These are phyloP conservation scores for Aspergillus proliferans DNA, from an alignment of 2,329 filamentous ascomycete genomes.

Conservation along the genomic window DNA sequence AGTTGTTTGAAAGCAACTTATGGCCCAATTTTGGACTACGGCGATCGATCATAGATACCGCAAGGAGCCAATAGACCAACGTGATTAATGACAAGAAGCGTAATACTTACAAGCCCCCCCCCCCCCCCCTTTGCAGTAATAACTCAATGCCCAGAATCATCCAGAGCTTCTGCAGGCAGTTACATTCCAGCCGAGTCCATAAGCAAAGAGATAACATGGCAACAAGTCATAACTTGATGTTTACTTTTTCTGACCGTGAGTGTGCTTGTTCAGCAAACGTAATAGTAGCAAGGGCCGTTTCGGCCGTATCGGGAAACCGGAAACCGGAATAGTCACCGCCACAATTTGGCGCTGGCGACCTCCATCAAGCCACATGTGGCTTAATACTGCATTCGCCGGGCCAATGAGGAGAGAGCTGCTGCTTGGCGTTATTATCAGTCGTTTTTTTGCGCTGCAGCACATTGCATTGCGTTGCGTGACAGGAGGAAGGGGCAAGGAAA, in stretches of 20 bases:
- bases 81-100: no score
- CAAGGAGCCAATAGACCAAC: no score
- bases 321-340: slow-evolving; percentile 10
- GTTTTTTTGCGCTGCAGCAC: background rate
- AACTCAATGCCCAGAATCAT: no score
- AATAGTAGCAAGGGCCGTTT: background rate
- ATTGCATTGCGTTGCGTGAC: background rate
- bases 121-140: no score
- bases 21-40: no score
- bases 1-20: no score
- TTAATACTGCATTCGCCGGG: background rate
- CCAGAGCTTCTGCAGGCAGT: no score
- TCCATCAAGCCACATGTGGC: slow-evolving; percentile 11
- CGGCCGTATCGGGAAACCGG: background rate
- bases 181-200: no score
- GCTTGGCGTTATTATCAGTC: background rate
- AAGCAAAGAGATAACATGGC: no score
- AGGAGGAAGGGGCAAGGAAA: background rate
- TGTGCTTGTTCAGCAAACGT: background rate
- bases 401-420: background rate
- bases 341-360: slow-evolving; percentile 7
- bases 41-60: no score
- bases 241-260: background rate
- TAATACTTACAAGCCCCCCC: no score
- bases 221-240: no score